Percentiles rank a stretch among this genome's conserved stretches.
These are phyloP conservation scores for Aspergillus bombycis DNA, from an alignment of 2,329 filamentous ascomycete genomes.

Conservation along the genomic window DNA sequence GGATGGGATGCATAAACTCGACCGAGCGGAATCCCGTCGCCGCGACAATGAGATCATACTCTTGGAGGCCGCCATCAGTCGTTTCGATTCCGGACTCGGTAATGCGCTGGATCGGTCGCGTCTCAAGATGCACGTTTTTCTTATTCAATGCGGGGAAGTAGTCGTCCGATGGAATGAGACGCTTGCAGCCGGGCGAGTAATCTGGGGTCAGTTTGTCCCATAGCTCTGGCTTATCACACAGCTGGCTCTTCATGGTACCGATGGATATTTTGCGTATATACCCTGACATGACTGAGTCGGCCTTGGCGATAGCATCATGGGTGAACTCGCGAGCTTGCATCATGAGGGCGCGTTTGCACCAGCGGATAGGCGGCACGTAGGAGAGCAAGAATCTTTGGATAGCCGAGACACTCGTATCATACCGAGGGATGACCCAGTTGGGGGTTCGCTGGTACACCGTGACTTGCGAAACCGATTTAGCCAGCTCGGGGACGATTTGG, in stretches of 20 bases:
- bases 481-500: slow-evolving; percentile 62
- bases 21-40: slow-evolving; percentile 64
- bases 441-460: slow-evolving; percentile 62
- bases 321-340: slow-evolving; percentile 61
- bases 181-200: slow-evolving; percentile 59
- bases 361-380: slow-evolving; percentile 56
- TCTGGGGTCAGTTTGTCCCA: slow-evolving; percentile 58
- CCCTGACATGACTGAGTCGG: slow-evolving; percentile 44
- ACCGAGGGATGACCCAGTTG: slow-evolving; percentile 61
- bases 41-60: slow-evolving; percentile 60
- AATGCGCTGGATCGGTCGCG: slow-evolving; percentile 51
- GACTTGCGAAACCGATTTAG: slow-evolving; percentile 53
- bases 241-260: slow-evolving; percentile 48
- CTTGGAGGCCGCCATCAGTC: slow-evolving; percentile 41
- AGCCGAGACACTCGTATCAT: slow-evolving; percentile 51
- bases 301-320: slow-evolving; percentile 47
- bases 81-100: slow-evolving; percentile 53
- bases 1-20: slow-evolving; percentile 62
- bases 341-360: slow-evolving; percentile 53
- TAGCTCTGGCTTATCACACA: slow-evolving; percentile 54
- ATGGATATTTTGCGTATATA: slow-evolving; percentile 42
- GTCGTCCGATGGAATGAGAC: slow-evolving; percentile 59
- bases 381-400: slow-evolving; percentile 48
- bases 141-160: slow-evolving; percentile 56
- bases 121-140: slow-evolving; percentile 57